Evolutionary conservation across 2,329 filamentous ascomycete species (phyloP).

Genomic region (Trichophyton schoenleinii): DNA sequence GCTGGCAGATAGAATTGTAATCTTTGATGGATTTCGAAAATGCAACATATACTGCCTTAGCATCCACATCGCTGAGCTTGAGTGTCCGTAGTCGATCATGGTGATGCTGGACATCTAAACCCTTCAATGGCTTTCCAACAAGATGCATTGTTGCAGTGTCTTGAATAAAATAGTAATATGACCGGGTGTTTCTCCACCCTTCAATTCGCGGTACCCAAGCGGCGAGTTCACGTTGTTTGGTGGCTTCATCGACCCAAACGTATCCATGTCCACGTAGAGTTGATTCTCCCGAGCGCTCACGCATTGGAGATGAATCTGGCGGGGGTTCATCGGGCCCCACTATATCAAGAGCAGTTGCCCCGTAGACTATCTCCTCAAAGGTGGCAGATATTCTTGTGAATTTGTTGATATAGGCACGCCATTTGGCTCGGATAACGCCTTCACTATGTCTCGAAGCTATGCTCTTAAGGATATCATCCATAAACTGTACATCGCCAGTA

Average conservation of each 20-base stretch:
- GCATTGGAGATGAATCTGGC: conserved; percentile 25
- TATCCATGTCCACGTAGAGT: conserved; percentile 74
- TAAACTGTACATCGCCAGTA: conserved; percentile 80
- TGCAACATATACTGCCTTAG: conserved; percentile 73
- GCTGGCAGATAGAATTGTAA: conserved; percentile 74
- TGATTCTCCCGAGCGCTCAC: conserved; percentile 27
- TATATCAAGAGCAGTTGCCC: conserved; percentile 68
- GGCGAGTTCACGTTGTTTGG: conserved; percentile 72
- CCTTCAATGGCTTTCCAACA: conserved; percentile 29
- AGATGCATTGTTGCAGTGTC: conserved; percentile 36
- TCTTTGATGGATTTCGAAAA: conserved; percentile 62
- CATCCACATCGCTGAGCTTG: conserved; percentile 61
- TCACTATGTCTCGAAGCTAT: conserved; percentile 81
- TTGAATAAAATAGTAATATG: conserved; percentile 91
- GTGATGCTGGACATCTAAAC: conserved; percentile 69
- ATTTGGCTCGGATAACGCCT: conserved; percentile 79
- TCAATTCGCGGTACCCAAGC: conserved; percentile 89
- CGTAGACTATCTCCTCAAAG: conserved; percentile 92
- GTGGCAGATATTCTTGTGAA: conserved; percentile 86
- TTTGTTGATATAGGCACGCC: conserved; percentile 86
- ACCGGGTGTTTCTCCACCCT: conserved; percentile 89
- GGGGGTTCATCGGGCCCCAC: conserved; percentile 62
- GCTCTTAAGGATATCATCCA: conserved; percentile 70
- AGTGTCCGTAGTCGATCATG: conserved; percentile 80
- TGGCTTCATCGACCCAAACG: conserved; percentile 76